A percentile compares a stretch with the other conserved stretches of the same genome.
phyloP scores from a whole-genome alignment of 2,329 filamentous ascomycete genomes.

The Penicillium hesseltinei region DNA sequence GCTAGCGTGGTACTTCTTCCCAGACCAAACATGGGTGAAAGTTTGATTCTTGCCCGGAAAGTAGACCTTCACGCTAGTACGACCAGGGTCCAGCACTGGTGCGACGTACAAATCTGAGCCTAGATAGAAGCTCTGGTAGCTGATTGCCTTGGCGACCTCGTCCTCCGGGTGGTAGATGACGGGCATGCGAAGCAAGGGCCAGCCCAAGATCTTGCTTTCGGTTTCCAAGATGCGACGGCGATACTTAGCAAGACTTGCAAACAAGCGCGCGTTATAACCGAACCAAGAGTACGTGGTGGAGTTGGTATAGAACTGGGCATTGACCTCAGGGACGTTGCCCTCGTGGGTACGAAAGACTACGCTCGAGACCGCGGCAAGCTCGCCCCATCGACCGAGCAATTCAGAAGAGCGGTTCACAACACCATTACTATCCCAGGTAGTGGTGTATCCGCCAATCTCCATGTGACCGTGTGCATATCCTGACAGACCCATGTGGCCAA shows the following conservation, averaged over 20 bases:
- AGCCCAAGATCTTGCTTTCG: constrained; percentile 21
- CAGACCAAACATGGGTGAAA: constrained; percentile 23
- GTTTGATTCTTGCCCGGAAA: constrained; percentile 16
- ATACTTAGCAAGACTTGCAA: constrained; percentile 34
- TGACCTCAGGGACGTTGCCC: constrained; percentile 38
- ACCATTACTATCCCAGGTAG: constrained; percentile 24
- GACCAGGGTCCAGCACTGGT: constrained; percentile 22
- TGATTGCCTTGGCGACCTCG: constrained; percentile 18
- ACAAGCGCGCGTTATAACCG: constrained; percentile 38
- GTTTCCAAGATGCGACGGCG: constrained; percentile 30
- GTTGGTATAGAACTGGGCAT: constrained; percentile 40
- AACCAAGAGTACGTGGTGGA: constrained; percentile 34
- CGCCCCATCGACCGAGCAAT: constrained; percentile 40
- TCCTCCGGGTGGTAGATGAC: constrained; percentile 25
- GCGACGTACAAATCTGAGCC: constrained; percentile 24
- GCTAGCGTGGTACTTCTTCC: constrained; percentile 17
- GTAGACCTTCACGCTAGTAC: constrained; percentile 19
- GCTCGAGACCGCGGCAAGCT: constrained; percentile 36
- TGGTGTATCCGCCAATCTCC: constrained; percentile 40
- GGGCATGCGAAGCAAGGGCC: constrained; percentile 26
- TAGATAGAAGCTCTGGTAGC: constrained; percentile 26
- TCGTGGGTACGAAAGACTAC: constrained; percentile 39
- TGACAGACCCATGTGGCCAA: constrained; percentile 38
- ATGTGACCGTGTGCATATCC: constrained; percentile 38
- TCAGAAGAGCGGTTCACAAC: constrained; percentile 37